phyloP scores from a whole-genome alignment of 2,329 filamentous ascomycete species.

The Apiospora rasikravindrae region DNA sequence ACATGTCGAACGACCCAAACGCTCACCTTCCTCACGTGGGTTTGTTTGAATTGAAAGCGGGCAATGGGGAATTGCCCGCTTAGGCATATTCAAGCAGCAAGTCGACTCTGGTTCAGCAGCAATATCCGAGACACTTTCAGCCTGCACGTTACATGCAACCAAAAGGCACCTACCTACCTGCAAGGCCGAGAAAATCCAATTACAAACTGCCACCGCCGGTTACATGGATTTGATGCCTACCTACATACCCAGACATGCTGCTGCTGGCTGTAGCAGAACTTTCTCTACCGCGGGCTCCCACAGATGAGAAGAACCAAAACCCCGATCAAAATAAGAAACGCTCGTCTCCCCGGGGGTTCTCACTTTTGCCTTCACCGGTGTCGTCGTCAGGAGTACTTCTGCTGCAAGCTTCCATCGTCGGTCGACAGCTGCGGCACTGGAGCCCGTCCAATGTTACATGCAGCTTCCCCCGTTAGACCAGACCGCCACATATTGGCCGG shows the following conservation, averaged over 20 bases:
- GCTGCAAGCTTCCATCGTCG: not conserved
- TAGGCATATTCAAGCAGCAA: not conserved
- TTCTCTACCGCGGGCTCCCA: not conserved
- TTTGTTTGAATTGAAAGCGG: not conserved
- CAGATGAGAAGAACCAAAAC: not conserved
- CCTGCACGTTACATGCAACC: not conserved
- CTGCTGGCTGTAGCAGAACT: not conserved
- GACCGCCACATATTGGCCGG: not conserved
- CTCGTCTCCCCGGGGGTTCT: not conserved
- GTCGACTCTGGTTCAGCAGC: not conserved
- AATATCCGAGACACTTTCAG: not conserved
- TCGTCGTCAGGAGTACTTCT: not conserved
- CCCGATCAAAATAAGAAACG: not conserved
- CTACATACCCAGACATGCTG: too few species aligned
- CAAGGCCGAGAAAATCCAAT: not conserved
- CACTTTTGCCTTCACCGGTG: conserved; percentile 11
- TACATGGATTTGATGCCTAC: too few species aligned
- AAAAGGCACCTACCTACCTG: not conserved
- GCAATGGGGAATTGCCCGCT: not conserved
- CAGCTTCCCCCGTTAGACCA: not conserved
- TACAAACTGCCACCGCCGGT: not conserved
- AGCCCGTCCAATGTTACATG: not conserved
- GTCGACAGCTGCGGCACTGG: not conserved
- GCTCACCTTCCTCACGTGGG: not conserved
- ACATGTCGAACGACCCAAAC: not conserved